Base-by-base conservation (phyloP, 495 filamentous ascomycete species). In the Immersiella caudata region DNA sequence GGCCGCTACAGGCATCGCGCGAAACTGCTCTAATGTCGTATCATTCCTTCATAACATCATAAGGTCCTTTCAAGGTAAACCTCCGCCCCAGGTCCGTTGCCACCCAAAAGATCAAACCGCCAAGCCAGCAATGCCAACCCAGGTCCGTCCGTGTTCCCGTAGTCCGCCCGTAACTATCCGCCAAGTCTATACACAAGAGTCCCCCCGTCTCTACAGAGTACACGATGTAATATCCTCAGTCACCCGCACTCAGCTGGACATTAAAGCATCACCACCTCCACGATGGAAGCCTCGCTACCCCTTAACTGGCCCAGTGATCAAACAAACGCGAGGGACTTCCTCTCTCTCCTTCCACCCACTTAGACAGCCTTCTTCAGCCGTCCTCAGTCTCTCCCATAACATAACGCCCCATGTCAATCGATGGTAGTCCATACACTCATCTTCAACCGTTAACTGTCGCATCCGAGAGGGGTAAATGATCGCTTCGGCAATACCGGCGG, bases 21-120 rank as follows among this genome's bases (percentile, higher is more conserved):
- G 29, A 59, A 59, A 33, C 25, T 62, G 22, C 36, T 62, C 63
- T 65, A 65, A 46, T 56, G 61, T 68, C 66, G 62, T 68, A 57
- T 68, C 66, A 57, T 68, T 58, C 66, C 66, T 67, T 67, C 66
- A 63, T 68, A 68, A 68, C 66, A 68, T 68, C 51, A 62, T 52
- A 25, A 56, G 21, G 24, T 25, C 36, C 65, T 46, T 11, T 40
- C 22, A 35, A 51, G n/a, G 14, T 56, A 25, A 50, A 27, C 25
- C 24, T 27, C n/a, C 18, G 14, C 27, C 21, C 21, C 7, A 22
- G 21, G 51, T 46, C 11, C 16, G 4, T 46, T 46, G 40, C 35
- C 36, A 9, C 35, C 35, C 56, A 27, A 9, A 50, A 52, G 50
- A 56, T 49, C 58, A 57, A 57, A 62, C 46, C 60, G 24, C 33